phyloP scores from a whole-genome alignment of 2,329 filamentous ascomycete genomes.

The Penicillium janthinellum region DNA sequence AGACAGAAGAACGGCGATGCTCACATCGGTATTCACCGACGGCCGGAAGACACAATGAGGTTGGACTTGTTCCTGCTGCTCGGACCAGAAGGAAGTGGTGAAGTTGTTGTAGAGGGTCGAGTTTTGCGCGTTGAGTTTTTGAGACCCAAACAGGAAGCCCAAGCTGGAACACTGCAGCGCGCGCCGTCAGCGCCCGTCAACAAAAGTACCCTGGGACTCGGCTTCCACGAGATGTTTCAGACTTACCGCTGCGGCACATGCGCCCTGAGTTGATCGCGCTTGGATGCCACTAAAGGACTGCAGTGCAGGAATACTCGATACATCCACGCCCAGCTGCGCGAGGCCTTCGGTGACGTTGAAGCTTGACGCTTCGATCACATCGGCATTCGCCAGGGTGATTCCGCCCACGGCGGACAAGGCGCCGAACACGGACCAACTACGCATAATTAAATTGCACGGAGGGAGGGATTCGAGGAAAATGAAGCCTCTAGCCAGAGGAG shows the following conservation, averaged over 20 bases:
- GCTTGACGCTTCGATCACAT: background rate
- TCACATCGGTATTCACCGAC: constrained; percentile 30
- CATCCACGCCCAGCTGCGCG: background rate
- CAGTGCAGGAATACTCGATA: background rate
- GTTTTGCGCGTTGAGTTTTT: constrained; percentile 18
- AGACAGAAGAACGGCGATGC: constrained; percentile 35
- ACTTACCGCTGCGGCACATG: background rate
- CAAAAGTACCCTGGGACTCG: background rate
- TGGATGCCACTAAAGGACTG: background rate
- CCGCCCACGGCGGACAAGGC: background rate
- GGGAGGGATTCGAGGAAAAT: background rate
- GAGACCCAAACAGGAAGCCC: constrained; percentile 15
- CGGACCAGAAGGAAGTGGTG: constrained; percentile 38
- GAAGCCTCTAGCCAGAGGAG: background rate
- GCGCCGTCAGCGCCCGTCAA: background rate
- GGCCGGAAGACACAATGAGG: constrained; percentile 41
- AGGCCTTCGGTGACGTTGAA: background rate
- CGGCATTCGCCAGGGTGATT: background rate
- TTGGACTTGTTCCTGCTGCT: constrained; percentile 38
- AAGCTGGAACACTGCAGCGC: background rate
- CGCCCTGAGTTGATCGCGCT: background rate
- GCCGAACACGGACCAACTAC: background rate
- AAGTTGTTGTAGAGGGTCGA: constrained; percentile 23
- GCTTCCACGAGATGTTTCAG: background rate
- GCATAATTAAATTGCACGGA: background rate